Evolutionary conservation across 306 rosid species (phyloP).

Genomic region (Canavalia ensiformis): DNA sequence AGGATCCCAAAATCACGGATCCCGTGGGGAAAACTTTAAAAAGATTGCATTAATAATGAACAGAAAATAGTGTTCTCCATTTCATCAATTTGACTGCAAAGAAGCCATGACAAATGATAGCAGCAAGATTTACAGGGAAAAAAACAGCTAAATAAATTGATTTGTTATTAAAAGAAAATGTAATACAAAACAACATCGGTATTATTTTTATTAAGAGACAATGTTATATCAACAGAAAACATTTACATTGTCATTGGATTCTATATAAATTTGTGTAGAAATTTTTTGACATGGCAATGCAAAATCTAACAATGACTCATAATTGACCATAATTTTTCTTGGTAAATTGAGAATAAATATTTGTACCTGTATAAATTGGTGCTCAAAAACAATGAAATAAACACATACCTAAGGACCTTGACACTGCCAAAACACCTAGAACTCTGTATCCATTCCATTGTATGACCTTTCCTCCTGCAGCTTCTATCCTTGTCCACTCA

Average conservation of each 20-base stretch:
- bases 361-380: neutral
- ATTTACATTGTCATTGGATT: neutral
- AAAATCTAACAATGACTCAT: neutral
- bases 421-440: slow-evolving; percentile 85
- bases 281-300: neutral
- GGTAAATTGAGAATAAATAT: neutral
- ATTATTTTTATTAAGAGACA: neutral
- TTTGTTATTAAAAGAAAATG: slow-evolving; percentile 2
- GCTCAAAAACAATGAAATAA: slow-evolving; percentile 21
- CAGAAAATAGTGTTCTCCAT: neutral
- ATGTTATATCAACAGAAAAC: slow-evolving; percentile 20
- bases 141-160: neutral
- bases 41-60: neutral
- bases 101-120: neutral
- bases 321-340: neutral
- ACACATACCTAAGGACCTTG: slow-evolving; percentile 81
- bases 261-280: neutral
- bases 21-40: neutral
- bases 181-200: neutral
- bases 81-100: neutral
- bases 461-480: slow-evolving; percentile 82
- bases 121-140: neutral
- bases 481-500: slow-evolving; percentile 78
- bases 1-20: neutral
- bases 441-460: slow-evolving; percentile 85